Evolutionary conservation across 164 flowering plant species (phyloP).

Genomic region (Stephania japonica): DNA sequence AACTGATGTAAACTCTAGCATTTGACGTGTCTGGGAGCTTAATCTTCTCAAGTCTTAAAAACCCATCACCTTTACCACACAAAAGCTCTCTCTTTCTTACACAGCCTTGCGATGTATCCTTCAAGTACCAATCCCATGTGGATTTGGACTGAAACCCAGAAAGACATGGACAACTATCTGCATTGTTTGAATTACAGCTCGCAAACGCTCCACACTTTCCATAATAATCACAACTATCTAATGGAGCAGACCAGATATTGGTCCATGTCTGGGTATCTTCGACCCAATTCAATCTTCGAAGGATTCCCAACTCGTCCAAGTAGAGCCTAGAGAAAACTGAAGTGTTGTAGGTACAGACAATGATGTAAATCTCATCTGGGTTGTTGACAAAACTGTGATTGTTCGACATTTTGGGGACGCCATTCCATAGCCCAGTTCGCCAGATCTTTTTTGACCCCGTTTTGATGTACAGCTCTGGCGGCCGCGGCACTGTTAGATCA

Average conservation of each 20-base stretch:
- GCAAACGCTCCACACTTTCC: conserved; percentile 3
- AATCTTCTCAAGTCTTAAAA: neutral
- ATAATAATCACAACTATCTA: neutral
- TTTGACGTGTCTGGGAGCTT: conserved; percentile 10
- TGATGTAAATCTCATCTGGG: conserved; percentile 5
- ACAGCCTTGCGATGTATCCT: conserved; percentile 16
- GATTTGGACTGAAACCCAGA: conserved; percentile 12
- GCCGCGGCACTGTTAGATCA: conserved; percentile 22
- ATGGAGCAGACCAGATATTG: neutral
- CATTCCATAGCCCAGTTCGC: conserved; percentile 26
- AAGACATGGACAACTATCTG: conserved; percentile 7
- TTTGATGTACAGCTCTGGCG: conserved; percentile 19
- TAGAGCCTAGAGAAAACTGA: conserved; percentile 5
- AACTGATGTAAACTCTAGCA: neutral
- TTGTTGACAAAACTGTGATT: conserved; percentile 3
- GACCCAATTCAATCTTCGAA: neutral
- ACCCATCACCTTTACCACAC: conserved; percentile 10
- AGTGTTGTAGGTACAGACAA: neutral
- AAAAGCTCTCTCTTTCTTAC: conserved; percentile 4
- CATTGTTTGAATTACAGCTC: neutral
- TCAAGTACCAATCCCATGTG: neutral
- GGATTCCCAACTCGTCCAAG: neutral
- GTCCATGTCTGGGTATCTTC: neutral
- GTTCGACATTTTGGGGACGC: conserved; percentile 6
- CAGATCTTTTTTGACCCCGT: conserved; percentile 9